Percentiles rank a stretch among this genome's conserved stretches.
Evolutionary conservation across 305 asterid species (phyloP).

Genomic region (Fraxinus floribunda): DNA sequence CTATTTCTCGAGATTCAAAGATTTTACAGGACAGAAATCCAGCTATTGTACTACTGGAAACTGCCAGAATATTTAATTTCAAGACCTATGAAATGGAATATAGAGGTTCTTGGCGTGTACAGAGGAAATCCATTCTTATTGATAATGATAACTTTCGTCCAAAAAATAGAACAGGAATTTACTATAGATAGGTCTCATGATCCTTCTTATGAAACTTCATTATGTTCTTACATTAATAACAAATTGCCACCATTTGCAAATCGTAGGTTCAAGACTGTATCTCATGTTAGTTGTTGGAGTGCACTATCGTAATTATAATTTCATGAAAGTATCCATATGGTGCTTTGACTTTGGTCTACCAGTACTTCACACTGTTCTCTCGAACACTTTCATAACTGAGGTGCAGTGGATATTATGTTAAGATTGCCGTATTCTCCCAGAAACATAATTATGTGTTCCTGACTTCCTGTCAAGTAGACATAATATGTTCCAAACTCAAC

Average conservation of each 20-base stretch:
- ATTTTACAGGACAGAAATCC: conserved; percentile 3
- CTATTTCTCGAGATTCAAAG: too few species aligned
- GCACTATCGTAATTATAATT: background rate
- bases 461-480: background rate
- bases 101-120: conserved; percentile 35
- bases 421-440: background rate
- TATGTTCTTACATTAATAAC: background rate
- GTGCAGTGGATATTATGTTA: background rate
- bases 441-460: background rate
- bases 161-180: conserved; percentile 23
- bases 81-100: conserved; percentile 30
- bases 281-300: background rate
- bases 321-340: background rate
- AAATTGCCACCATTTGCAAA: background rate
- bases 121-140: conserved; percentile 34
- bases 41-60: conserved; percentile 25
- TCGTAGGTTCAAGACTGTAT: background rate
- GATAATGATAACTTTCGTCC: conserved; percentile 25
- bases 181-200: conserved; percentile 5
- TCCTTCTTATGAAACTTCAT: background rate
- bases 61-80: conserved; percentile 27
- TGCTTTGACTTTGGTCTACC: background rate
- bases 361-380: too few species aligned
- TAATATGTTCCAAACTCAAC: background rate
- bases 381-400: too few species aligned